Percentiles rank a stretch among this genome's conserved stretches.
phyloP scores from a whole-genome alignment of 2,329 filamentous ascomycete genomes.

The Thermothelomyces thermophilus region DNA sequence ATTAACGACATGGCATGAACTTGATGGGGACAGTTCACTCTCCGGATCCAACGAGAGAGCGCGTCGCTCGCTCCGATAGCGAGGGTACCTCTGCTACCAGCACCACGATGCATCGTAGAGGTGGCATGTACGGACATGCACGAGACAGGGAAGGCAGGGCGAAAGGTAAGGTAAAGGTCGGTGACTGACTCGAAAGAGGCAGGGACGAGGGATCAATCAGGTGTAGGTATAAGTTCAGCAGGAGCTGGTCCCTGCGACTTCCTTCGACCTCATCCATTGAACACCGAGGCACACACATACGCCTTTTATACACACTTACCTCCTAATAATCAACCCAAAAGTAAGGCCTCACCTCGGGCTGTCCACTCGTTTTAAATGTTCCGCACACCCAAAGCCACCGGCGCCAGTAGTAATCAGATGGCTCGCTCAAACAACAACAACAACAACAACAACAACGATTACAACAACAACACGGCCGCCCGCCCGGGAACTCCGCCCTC shows the following conservation, averaged over 20 bases:
- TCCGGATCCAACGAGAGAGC: neutral
- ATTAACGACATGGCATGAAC: constrained; percentile 15
- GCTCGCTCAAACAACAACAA: neutral
- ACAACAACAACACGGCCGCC: neutral
- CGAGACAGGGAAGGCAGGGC: neutral
- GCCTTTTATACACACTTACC: no score
- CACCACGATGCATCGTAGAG: no score
- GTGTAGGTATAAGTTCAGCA: no score
- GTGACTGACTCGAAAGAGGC: no score
- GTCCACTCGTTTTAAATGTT: constrained; percentile 5
- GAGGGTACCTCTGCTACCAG: neutral
- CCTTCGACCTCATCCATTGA: no score
- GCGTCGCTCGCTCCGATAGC: neutral
- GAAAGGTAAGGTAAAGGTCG: neutral
- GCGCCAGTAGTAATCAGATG: neutral
- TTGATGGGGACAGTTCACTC: constrained; percentile 7
- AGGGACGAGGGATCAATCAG: no score
- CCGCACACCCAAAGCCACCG: neutral
- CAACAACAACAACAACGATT: neutral
- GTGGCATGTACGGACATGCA: neutral
- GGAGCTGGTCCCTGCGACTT: no score
- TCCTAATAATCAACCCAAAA: no score
- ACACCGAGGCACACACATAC: no score
- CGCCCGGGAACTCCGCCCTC: neutral
- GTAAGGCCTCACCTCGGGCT: neutral